phyloP scores from a whole-genome alignment of 495 filamentous ascomycete species.

The Podospora australis region DNA sequence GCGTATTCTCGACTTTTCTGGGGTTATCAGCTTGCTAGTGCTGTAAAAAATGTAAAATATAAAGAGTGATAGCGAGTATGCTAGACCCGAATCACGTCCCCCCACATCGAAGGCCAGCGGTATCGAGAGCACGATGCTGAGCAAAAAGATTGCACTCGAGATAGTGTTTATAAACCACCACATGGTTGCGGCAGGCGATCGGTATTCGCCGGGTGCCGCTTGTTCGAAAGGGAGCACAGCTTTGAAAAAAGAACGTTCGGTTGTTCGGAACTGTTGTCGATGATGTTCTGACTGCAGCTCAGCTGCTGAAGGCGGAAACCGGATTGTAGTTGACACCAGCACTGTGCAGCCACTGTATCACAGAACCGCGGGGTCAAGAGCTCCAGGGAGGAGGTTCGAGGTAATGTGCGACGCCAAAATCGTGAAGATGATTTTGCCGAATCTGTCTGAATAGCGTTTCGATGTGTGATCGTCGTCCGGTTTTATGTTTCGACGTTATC shows the following conservation, averaged over 20 bases:
- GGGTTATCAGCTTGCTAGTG: constrained; percentile 69
- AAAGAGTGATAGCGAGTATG: constrained; percentile 81
- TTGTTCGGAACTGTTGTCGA: no score
- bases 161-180: constrained; percentile 68
- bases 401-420: no score
- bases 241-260: neutral
- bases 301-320: no score
- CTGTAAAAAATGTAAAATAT: constrained; percentile 88
- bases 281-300: no score
- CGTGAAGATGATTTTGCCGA: no score
- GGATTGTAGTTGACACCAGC: no score
- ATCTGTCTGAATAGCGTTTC: no score
- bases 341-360: no score
- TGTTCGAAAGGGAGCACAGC: neutral
- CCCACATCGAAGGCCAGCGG: constrained; percentile 96
- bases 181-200: constrained; percentile 36
- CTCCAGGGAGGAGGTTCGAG: no score
- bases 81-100: constrained; percentile 85
- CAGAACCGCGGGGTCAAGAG: no score
- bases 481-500: no score
- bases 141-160: constrained; percentile 73
- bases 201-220: constrained; percentile 1
- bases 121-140: constrained; percentile 84
- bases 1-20: constrained; percentile 69
- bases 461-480: no score